Evolutionary conservation across 495 filamentous ascomycete genomes (phyloP), one percentile per base, ranked within the genome.

Genomic region (Hyaloscypha finlandica): DNA sequence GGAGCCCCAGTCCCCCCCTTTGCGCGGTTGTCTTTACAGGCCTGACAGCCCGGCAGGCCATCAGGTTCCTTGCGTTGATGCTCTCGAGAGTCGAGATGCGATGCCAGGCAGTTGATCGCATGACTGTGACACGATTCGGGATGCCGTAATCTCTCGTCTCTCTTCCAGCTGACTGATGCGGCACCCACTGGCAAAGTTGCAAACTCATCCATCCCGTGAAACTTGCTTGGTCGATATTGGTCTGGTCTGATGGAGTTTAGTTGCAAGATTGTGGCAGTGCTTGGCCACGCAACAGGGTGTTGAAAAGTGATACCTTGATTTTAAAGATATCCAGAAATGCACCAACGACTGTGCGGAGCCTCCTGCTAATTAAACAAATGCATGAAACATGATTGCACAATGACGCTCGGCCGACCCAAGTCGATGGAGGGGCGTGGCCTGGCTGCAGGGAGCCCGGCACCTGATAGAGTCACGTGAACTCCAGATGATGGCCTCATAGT

Each of bases 231-330:
- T 62, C 65, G 45, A 19, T 48, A 19, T 48, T 48, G 11, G 42
- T 19, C 42, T 48, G 16, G 42, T 37, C 35, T 25, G 25, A 25
- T 25, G 12, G 42, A 16, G 42, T 14, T 48, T 59, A 65, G 67
- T 54, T 52, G 61, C 30, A n/a, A 65, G 48, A 66, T 67, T 70
- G 57, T 68, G 56, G 71, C 58, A 74, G 67, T 73, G 73, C 71
- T 75, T 66, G 62, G 20, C 8, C 20, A 16, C 22, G 30, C 53
- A 32, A 4, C 20, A 56, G 20, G 53, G 8, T 53, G 20, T 6
- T 48, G 42, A 19, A 19, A 25, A 48, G 42, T 12, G 42, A 14
- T 14, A 19, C 16, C 11, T 48, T 48, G 42, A 12, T 48, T 48
- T 48, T 19, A 11, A 11, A 19, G 42, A 48, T 48, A 19, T 48